These are phyloP conservation scores for Hypoxylon sp. DNA, from an alignment of 2,329 filamentous ascomycete genomes.

Conservation along the genomic window DNA sequence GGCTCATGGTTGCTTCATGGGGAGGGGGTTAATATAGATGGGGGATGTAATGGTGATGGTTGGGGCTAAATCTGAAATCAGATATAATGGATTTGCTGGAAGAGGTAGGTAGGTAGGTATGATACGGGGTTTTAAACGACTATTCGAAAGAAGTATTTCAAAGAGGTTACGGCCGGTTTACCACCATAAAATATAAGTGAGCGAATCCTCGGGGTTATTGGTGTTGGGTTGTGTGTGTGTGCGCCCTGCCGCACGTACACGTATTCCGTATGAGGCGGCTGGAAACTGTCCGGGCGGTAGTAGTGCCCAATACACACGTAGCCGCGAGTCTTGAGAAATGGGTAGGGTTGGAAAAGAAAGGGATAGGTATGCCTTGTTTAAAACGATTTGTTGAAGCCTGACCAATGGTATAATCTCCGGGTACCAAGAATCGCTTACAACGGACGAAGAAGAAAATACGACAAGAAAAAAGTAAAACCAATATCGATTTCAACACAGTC, in stretches of 20 bases:
- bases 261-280: background rate
- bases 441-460: background rate
- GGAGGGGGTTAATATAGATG: background rate
- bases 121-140: background rate
- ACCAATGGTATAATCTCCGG: background rate
- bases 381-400: background rate
- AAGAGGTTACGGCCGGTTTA: background rate
- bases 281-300: background rate
- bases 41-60: too few relatives aligned
- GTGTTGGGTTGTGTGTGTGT: background rate
- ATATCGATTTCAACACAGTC: too few relatives aligned
- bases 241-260: background rate
- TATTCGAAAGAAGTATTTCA: background rate
- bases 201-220: too few relatives aligned
- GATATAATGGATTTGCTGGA: background rate
- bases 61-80: background rate
- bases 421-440: background rate
- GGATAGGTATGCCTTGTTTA: background rate
- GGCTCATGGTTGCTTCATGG: conserved; percentile 19
- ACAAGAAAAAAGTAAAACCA: background rate
- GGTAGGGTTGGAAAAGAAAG: background rate
- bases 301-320: background rate
- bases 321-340: background rate
- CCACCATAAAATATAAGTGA: background rate
- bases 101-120: background rate